Percentiles rank a stretch among this genome's conserved stretches.
phyloP scores from a whole-genome alignment of 2,329 filamentous ascomycete genomes.

The Fusarium sp. region DNA sequence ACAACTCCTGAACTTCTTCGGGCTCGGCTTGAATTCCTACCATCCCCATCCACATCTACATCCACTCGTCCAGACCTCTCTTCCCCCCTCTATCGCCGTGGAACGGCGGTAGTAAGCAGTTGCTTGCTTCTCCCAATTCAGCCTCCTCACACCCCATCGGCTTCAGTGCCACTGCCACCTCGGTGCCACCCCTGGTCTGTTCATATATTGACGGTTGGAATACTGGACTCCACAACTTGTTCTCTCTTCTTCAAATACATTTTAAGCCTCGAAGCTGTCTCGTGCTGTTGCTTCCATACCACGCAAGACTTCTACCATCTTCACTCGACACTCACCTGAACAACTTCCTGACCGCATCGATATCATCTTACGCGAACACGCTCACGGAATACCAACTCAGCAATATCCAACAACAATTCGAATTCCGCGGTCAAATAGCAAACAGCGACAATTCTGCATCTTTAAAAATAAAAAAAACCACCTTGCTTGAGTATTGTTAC shows the following conservation, averaged over 20 bases:
- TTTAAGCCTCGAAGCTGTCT: background rate
- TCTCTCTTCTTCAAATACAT: constrained; percentile 18
- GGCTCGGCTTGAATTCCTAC: background rate
- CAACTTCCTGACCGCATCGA: background rate
- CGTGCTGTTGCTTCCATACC: background rate
- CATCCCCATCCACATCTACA: background rate
- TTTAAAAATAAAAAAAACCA: background rate
- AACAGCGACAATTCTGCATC: background rate
- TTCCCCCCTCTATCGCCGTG: background rate
- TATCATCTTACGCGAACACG: background rate
- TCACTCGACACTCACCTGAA: background rate
- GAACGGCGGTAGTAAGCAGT: constrained; percentile 2
- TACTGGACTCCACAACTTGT: constrained; percentile 19
- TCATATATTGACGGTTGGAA: constrained; percentile 33
- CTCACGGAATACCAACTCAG: background rate
- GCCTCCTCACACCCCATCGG: constrained; percentile 11
- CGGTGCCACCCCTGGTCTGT: constrained; percentile 29
- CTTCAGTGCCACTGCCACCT: constrained; percentile 34
- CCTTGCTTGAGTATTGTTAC: background rate
- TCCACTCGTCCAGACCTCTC: background rate
- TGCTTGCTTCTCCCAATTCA: constrained; percentile 11
- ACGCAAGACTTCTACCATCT: background rate
- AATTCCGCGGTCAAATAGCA: background rate
- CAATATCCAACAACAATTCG: background rate
- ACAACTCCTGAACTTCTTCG: constrained; percentile 6